Evolutionary conservation across 176 grass and related monocot species (phyloP), one percentile per base, ranked within the genome.

Genomic region (Triticum urartu): DNA sequence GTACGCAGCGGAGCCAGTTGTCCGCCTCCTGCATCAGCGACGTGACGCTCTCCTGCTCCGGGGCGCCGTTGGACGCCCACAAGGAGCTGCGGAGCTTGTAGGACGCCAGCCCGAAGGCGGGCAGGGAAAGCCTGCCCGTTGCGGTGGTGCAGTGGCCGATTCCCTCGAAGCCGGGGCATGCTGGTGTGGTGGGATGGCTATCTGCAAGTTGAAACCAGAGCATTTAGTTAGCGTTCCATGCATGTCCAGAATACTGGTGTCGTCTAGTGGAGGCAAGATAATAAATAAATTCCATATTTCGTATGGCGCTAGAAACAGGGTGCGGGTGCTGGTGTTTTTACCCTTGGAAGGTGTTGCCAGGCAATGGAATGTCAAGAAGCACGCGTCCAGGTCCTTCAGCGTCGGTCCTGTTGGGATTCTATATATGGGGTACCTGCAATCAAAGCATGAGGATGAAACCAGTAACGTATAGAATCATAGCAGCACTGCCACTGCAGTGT

Each of bases 341-440:
- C 91, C 73, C 88, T 91, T 93, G 81, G 79, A 87, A 91, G 92
- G 92, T 90, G 92, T 91, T 77, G 94, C 88, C 59, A 99, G 83
- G 33, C 60, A 91, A 90, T 97, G 97, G 79, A 93, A 97, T 81
- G 97, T 99, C 86, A 99, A 91, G 79, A 99, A 99, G 87, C 97
- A 99, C 18, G 97, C 94, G 61, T 99, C 94, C 75, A 99, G 90
- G 74, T 99, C 97, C 89, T 91, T 96, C 86, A 99, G 81, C n/a
- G 97, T 97, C 28, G 97, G 97, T 34, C 97, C 97, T 78, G 92
- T 97, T 21, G 97, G 97, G 79, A 99, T 99, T 91, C 97, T 91
- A 87, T 99, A 99, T 89, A 99, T 99, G 34, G 97, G 97, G 77
- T 99, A 99, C 97, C 97, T 99, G 92, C 88, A 94, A 89, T 86